A percentile compares a stretch with the other conserved stretches of the same genome.
Evolutionary conservation across 2,329 filamentous ascomycete species (phyloP).

Genomic region (Bisporella sp.): DNA sequence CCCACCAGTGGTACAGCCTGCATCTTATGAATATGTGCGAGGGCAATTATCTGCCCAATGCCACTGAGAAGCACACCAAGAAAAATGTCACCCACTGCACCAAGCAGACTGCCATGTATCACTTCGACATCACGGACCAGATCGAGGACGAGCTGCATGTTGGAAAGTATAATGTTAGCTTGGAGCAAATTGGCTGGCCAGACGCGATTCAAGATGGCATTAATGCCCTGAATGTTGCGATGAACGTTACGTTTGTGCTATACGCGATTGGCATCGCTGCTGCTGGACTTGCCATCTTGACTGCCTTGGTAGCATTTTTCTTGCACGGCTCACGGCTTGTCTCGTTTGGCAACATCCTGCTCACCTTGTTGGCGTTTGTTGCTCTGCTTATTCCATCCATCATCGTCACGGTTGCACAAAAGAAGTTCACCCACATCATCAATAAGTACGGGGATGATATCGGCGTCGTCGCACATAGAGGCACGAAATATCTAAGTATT

Average conservation of each 20-base stretch:
- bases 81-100: slow-evolving; percentile 50
- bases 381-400: slow-evolving; percentile 67
- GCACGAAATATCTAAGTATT: slow-evolving; percentile 47
- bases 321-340: slow-evolving; percentile 33
- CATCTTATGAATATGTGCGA: slow-evolving; percentile 56
- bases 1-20: slow-evolving; percentile 54
- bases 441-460: slow-evolving; percentile 25
- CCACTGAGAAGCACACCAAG: slow-evolving; percentile 31
- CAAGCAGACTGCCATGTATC: slow-evolving; percentile 42
- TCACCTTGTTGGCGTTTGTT: slow-evolving; percentile 40
- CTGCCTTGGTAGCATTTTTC: slow-evolving; percentile 38
- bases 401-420: slow-evolving; percentile 57
- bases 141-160: slow-evolving; percentile 41
- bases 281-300: slow-evolving; percentile 42
- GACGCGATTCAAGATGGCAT: slow-evolving; percentile 46
- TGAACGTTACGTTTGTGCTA: slow-evolving; percentile 47
- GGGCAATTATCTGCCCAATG: slow-evolving; percentile 31
- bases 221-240: slow-evolving; percentile 39
- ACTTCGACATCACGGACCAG: slow-evolving; percentile 46
- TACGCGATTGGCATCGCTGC: slow-evolving; percentile 51
- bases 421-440: slow-evolving; percentile 45
- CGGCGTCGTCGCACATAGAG: slow-evolving; percentile 32
- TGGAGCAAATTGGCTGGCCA: slow-evolving; percentile 49
- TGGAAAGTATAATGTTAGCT: slow-evolving; percentile 33
- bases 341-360: slow-evolving; percentile 41